A percentile compares a stretch with the other conserved stretches of the same genome.
phyloP scores from a whole-genome alignment of 2,329 filamentous ascomycete genomes.

The Ustulina deusta region DNA sequence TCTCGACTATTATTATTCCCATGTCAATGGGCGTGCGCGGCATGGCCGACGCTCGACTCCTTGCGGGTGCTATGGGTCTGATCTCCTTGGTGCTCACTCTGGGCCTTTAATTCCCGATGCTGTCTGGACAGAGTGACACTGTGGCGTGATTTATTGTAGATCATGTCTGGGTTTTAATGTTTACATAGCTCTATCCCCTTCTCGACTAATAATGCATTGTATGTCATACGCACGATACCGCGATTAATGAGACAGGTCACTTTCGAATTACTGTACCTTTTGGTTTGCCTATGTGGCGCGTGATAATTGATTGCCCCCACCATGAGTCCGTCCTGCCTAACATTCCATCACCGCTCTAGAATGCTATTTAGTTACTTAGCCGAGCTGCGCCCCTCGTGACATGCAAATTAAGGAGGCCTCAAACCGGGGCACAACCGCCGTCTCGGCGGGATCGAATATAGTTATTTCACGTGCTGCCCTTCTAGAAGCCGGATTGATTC shows the following conservation, averaged over 20 bases:
- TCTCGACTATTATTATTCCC: constrained; percentile 19
- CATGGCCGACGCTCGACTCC: not conserved
- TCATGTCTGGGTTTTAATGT: constrained; percentile 13
- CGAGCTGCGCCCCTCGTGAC: too few relatives aligned
- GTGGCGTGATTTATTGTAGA: not conserved
- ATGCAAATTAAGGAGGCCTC: not conserved
- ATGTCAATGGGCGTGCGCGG: constrained; percentile 12
- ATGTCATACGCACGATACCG: not conserved
- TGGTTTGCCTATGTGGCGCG: not conserved
- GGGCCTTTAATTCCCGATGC: not conserved
- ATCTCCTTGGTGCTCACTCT: constrained; percentile 15
- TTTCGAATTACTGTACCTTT: not conserved
- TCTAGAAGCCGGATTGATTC: not conserved
- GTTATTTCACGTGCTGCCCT: not conserved
- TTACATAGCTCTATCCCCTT: not conserved
- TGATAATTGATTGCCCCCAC: not conserved
- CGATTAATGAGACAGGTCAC: not conserved
- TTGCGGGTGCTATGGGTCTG: constrained; percentile 14
- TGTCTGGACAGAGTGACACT: not conserved
- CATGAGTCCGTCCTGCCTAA: not conserved
- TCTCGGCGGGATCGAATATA: too few relatives aligned
- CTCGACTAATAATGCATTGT: not conserved
- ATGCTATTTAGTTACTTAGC: not conserved
- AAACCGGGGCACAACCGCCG: too few relatives aligned
- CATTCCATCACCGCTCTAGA: not conserved